A percentile compares a stretch with the other conserved stretches of the same genome.
These are phyloP conservation scores for Hyphopichia pseudoburtonii DNA, from an alignment of 1,139 yeast genomes.

Conservation along the genomic window DNA sequence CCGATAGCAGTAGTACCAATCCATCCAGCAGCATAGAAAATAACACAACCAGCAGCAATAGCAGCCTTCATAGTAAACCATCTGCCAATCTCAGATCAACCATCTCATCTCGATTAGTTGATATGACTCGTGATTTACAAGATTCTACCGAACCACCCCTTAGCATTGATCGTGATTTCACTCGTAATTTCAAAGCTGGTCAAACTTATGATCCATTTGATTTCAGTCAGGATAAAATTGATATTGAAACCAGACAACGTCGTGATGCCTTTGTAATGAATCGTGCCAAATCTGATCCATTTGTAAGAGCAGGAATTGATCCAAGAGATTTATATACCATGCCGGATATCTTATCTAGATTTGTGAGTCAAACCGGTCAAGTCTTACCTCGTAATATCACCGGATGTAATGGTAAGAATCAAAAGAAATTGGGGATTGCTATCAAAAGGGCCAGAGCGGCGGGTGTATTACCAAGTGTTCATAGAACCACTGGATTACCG, in stretches of 20 bases:
- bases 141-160: conserved; percentile 23
- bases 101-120: conserved; percentile 8
- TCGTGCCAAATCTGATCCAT: conserved; percentile 33
- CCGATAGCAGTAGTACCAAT: background rate
- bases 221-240: conserved; percentile 57
- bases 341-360: conserved; percentile 62
- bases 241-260: conserved; percentile 33
- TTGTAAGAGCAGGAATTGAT: conserved; percentile 56
- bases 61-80: no score
- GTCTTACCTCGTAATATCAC: conserved; percentile 68
- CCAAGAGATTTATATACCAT: conserved; percentile 66
- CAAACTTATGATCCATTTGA: conserved; percentile 73
- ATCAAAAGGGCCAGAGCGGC: conserved; percentile 67
- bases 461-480: conserved; percentile 65
- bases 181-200: conserved; percentile 42
- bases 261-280: conserved; percentile 11
- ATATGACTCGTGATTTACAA: conserved; percentile 30
- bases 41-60: no score
- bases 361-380: conserved; percentile 62
- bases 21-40: background rate
- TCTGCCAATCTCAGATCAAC: no score
- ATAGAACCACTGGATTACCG: conserved; percentile 38
- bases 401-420: conserved; percentile 61
- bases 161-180: conserved; percentile 24
- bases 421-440: conserved; percentile 63